Base-by-base conservation (phyloP, 2,329 filamentous ascomycete species). In the Beauveria sp. region DNA sequence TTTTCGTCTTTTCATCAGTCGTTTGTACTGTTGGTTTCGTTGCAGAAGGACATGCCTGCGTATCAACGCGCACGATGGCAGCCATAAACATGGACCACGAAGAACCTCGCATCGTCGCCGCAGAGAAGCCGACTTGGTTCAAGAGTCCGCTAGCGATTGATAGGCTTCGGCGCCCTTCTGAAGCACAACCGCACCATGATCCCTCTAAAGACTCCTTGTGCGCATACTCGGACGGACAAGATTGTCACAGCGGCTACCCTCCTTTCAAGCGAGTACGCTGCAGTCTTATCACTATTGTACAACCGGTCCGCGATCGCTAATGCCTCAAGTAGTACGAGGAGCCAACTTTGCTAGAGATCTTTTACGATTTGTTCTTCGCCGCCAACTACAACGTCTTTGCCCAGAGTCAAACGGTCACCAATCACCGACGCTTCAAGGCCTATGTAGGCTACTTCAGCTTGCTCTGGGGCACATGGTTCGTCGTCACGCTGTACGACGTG, bases 401-500 rank as follows among this genome's bases (percentile, higher is more conserved):
- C 14, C 66, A 70, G 47, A 71, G 61, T 5, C 69, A 71, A 51
- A 55, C 69, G 38, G 70, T 75, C 43, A 75, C 71, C 63, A 72
- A 67, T 20, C 65, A 65, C 7, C 56, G 64, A 9, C 70, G 69
- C 1, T 70, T 78, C 62, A 71, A 69, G 50, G 67, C 72, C 6
- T 74, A 73, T 43, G 63, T 73, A n/a, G 73, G 73, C 8, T 75
- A 71, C 60, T 76, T 76, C 18, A 77, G 81, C 24, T 75, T 88
- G 20, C 74, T 88, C 6, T 89, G 86, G 86, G 81, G 86, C 62
- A 87, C 83, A n/a, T 89, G 86, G 86, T 79, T 87, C 42, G 77
- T 86, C 63, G 81, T 85, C 26, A 80, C 81, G 8, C 73, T 88
- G 1, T 87, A 85, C 69, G 86, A 89, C 70, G 81, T 88, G 42